Conservation (phyloP, 441 rosid species). For the Cnidoscolus chayamansa region DNA sequence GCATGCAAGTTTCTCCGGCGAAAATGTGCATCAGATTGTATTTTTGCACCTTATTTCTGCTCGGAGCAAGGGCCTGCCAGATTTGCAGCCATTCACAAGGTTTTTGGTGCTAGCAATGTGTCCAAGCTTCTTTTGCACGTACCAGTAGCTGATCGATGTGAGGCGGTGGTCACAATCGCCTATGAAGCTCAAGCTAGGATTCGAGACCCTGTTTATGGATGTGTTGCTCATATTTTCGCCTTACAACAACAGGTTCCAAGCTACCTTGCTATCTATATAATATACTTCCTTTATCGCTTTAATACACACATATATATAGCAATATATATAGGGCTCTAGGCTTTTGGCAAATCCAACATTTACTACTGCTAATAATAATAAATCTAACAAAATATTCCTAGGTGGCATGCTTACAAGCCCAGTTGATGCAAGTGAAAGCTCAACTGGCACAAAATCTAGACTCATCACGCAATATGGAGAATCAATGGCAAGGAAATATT, state of each 20-base stretch:
- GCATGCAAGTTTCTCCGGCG: slow-evolving; percentile 91
- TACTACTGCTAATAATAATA: too few species aligned
- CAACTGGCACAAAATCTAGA: slow-evolving; percentile 50
- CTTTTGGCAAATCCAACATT: too few species aligned
- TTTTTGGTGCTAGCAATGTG: slow-evolving; percentile 90
- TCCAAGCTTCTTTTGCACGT: slow-evolving; percentile 74
- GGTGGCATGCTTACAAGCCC: slow-evolving; percentile 85
- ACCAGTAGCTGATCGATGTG: slow-evolving; percentile 77
- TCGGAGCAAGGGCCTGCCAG: slow-evolving; percentile 85
- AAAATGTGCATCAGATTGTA: slow-evolving; percentile 82
- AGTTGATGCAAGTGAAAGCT: slow-evolving; percentile 77
- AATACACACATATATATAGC: too few species aligned
- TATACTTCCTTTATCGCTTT: too few species aligned
- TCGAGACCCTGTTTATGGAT: slow-evolving; percentile 89
- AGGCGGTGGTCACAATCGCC: slow-evolving; percentile 87
- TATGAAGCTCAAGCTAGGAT: slow-evolving; percentile 95
- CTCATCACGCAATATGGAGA: slow-evolving; percentile 23
- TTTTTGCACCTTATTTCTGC: slow-evolving; percentile 87
- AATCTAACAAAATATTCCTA: slow-evolving; percentile 18
- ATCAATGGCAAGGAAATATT: slow-evolving; percentile 39
- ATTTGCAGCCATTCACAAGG: slow-evolving; percentile 89
- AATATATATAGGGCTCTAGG: too few species aligned
- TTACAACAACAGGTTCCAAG: slow-evolving; percentile 75
- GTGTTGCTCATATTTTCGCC: slow-evolving; percentile 82
- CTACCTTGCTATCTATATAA: too few species aligned